Base-by-base conservation (phyloP, 495 filamentous ascomycete genomes). In the Choiromyces venosus region DNA sequence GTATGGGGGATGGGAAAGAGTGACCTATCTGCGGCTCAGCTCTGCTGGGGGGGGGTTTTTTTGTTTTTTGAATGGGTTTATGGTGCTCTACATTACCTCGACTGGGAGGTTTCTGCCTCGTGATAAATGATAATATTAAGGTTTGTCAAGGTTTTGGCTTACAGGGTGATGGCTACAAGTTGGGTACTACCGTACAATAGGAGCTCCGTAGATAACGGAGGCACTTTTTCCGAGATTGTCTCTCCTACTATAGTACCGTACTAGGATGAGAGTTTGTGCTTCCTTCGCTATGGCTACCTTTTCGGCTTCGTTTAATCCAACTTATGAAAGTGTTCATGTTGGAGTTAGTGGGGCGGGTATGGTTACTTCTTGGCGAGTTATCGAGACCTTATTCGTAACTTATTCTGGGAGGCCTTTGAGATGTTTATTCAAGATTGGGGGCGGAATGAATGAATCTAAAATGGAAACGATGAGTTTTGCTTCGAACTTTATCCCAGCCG, bases 401-500 rank as follows among this genome's bases (percentile, higher is more conserved):
- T 4, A 29, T 16, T 61, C 10, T 6, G 66, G 39, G 74, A 19
- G 10, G 65, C 46, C 37, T 14, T 39, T 77, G 74, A 65, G 42
- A 76, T 77, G 75, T 77, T 77, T 77, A 70, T 73, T 77, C 72
- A 46, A 46, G 69, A 68, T 56, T 37, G 70, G 74, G 71, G 69
- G 75, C 66, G 75, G 75, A 33, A 29, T 61, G 75, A 33, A 29
- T 61, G 14, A 33, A 33, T 61, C 52, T 29, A 33, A 33, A 61
- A 33, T 61, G 52, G 52, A 61, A 61, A 61, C 52, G 25, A 61
- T 61, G 52, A 29, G 25, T 33, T 29, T 29, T 16, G 52, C 52
- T 61, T 61, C 18, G 52, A 61, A 33, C 10, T 14, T 16, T 29
- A 61, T 33, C 10, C 10, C 14, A 56, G n/a, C 46, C 46, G 52